Base-by-base conservation (phyloP, 305 asterid genomes). In the Caryopteris hybrid region DNA sequence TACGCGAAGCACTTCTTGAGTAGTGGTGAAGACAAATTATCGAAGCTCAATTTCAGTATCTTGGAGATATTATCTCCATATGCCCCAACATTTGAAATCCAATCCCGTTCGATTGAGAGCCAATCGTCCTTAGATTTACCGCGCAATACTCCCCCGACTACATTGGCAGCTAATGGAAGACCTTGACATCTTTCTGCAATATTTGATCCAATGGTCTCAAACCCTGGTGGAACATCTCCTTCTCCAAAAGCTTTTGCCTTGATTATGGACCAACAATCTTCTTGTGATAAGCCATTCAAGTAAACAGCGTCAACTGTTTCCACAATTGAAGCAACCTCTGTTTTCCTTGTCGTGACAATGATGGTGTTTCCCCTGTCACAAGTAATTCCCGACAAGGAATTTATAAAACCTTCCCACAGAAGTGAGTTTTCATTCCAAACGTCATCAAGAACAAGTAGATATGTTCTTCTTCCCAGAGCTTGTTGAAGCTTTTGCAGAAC, bases 1-100 rank as follows among this genome's bases (percentile, higher is more conserved):
- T 66, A 81, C 6, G 83, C 83, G 42, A 81, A 78, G n/a, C 83
- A 79, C 54, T 71, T 78, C 1, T 2, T 57, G 8, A 57, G 45
- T 17, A 22, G 33, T 57, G 41, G 46, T 1, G 27, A 17, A 14
- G 46, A 14, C 10, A 57, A 16, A 16, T 46, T 1, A 46, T 46
- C 11, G 6, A 16, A 46, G 12, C 52, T 46, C 23, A 46, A 46
- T 57, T 34, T 57, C 14, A 57, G 29, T 16, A 33, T 16, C 25
- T 33, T 16, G 21, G 20, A 3, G n/a, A 57, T 33, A 14, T 6
- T 39, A 55, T 55, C 2, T 2, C 14, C 41, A 36, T 8, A 0
- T 1, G 48, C 42, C 8, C 12, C 43, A n/a, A 55, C 34, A n/a
- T 54, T 8, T 27, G 41, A 54, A 2, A 72, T 67, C 31, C 60